Base-by-base conservation (phyloP, 2,329 filamentous ascomycete genomes). In the Colletotrichum orbiculare region DNA sequence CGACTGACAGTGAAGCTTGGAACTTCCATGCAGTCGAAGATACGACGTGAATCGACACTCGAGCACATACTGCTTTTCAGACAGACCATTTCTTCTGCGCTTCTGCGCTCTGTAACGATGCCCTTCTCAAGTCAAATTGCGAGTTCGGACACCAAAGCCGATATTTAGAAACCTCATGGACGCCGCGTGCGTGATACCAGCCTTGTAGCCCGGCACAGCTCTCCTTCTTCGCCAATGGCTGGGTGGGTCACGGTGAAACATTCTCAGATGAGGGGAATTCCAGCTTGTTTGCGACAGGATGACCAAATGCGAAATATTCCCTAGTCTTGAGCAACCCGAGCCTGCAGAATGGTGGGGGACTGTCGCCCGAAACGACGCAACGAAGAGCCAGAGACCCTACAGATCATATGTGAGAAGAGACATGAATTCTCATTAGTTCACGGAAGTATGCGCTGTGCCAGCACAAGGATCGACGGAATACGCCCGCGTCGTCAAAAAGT, bases 321-420 rank as follows among this genome's bases (percentile, higher is more conserved):
- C 17, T 17, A 17, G 17, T 17, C 17, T 17, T 3, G 17, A 17
- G 17, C 17, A 3, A 17, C 17, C 17, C 17, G 17, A 17, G 17
- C 17, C 17, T 17, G 17, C 17, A 17, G 17, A 17, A 17, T 17
- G 43, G 38, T 25, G 12, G 42, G 12, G 42, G n/a, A 43, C 8
- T 43, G 33, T 54, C 12, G 43, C 33, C 54, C 33, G 35, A 35
- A 38, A 53, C 34, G 38, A 50, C 59, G 33, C 34, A 15, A 39
- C n/a, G 45, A 37, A 11, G 47, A 50, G n/a, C 34, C 11, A 15
- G 10, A 25, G 6, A 39, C 38, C 37, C 34, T 17, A 8, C 49
- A 49, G 15, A 34, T 54, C 60, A 60, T 38, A 49, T 38, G 34
- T 54, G 49, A 49, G 8, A 60, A 38, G n/a, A 49, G 15, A 43